phyloP scores from a whole-genome alignment of 2,329 filamentous ascomycete genomes.

The Penicillium sp. region DNA sequence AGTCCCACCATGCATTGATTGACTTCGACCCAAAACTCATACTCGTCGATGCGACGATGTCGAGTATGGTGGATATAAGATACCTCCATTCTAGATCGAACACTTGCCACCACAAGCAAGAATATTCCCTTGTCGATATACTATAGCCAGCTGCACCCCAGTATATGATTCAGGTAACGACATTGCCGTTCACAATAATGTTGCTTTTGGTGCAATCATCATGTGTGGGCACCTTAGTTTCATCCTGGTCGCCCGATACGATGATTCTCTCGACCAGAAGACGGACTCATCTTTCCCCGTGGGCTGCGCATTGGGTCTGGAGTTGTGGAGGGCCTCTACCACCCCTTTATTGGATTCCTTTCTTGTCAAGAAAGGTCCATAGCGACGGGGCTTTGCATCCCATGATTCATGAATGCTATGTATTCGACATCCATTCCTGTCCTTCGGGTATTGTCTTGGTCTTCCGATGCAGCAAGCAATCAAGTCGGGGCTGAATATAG shows the following conservation, averaged over 20 bases:
- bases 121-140: constrained; percentile 14
- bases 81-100: constrained; percentile 9
- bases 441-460: too few relatives aligned
- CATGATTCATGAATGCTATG: too few relatives aligned
- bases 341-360: constrained; percentile 18
- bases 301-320: constrained; percentile 14
- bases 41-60: constrained; percentile 9
- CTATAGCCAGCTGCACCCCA: constrained; percentile 16
- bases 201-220: constrained; percentile 15
- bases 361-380: constrained; percentile 19
- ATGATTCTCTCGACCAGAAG: constrained; percentile 10
- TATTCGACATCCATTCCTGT: too few relatives aligned
- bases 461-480: too few relatives aligned
- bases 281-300: constrained; percentile 2
- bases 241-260: constrained; percentile 3
- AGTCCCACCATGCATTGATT: constrained; percentile 13
- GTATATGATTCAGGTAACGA: constrained; percentile 12
- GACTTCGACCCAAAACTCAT: constrained; percentile 15
- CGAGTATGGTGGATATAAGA: constrained; percentile 2
- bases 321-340: constrained; percentile 20
- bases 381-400: constrained; percentile 10
- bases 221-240: constrained; percentile 12
- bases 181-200: constrained; percentile 12
- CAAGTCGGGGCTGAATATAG: too few relatives aligned
- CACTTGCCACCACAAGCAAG: constrained; percentile 7